phyloP scores from a whole-genome alignment of 2,329 filamentous ascomycete genomes.

The Pyrenochaeta sp. region DNA sequence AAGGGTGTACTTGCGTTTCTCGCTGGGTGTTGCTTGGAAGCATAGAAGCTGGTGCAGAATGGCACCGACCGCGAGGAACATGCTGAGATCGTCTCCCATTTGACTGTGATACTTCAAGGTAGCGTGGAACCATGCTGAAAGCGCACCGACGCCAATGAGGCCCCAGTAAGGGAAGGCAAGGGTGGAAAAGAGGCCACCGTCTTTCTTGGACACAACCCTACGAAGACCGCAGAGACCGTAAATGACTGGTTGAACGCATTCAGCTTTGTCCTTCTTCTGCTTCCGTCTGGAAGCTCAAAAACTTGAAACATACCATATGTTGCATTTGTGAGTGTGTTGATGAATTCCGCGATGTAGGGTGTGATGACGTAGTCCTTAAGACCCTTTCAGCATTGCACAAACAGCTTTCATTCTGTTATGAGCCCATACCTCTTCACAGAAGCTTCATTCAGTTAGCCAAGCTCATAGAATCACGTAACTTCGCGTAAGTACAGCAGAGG shows the following conservation, averaged over 20 bases:
- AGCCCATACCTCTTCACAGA: constrained; percentile 46
- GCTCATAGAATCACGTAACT: neutral
- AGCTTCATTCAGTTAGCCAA: constrained; percentile 33
- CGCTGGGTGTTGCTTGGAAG: constrained; percentile 40
- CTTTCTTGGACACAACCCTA: constrained; percentile 28
- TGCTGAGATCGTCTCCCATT: constrained; percentile 66
- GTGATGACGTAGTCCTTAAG: constrained; percentile 63
- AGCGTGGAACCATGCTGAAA: constrained; percentile 54
- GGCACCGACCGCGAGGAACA: constrained; percentile 63
- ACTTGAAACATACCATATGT: constrained; percentile 54
- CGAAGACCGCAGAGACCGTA: constrained; percentile 47
- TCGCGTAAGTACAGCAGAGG: constrained; percentile 8
- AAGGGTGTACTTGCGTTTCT: constrained; percentile 35
- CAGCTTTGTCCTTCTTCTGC: neutral
- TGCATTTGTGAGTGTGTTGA: constrained; percentile 63
- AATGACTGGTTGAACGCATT: constrained; percentile 33
- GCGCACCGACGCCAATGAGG: constrained; percentile 54
- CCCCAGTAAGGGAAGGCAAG: constrained; percentile 53
- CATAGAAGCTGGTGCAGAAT: constrained; percentile 62
- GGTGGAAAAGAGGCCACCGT: constrained; percentile 43
- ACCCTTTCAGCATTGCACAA: neutral
- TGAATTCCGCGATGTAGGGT: constrained; percentile 62
- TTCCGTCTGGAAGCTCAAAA: neutral
- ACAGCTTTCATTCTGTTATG: neutral
- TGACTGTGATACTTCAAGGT: constrained; percentile 58